phyloP scores from a whole-genome alignment of 441 rosid species.

The Populus hybrid region DNA sequence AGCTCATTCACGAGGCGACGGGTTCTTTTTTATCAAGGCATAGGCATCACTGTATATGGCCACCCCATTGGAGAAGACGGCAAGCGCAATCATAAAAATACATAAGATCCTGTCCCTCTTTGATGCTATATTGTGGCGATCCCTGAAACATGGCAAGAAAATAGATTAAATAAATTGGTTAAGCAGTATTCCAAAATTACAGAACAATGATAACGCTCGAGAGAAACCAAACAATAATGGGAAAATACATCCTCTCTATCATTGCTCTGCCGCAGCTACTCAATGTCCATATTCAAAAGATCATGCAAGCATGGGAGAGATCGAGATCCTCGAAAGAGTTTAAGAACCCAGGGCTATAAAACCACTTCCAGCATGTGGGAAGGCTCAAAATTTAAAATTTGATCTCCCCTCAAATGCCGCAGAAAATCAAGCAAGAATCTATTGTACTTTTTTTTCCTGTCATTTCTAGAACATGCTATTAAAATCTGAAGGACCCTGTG shows the following conservation, averaged over 20 bases:
- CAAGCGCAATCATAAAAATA: constrained; percentile 66
- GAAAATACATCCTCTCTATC: not conserved
- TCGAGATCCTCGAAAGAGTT: not conserved
- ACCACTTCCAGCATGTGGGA: not conserved
- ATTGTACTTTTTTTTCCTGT: not conserved
- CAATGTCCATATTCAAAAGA: not conserved
- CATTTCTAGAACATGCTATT: not conserved
- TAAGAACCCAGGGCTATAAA: not conserved
- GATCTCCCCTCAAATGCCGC: not conserved
- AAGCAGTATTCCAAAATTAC: not conserved
- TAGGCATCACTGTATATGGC: constrained; percentile 81
- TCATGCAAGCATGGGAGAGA: not conserved
- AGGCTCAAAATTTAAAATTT: not conserved
- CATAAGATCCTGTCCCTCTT: constrained; percentile 55
- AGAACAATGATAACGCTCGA: not conserved
- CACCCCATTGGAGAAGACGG: constrained; percentile 63
- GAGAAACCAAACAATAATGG: not conserved
- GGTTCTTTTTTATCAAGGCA: constrained; percentile 58
- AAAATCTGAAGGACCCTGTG: not conserved
- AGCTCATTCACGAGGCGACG: constrained; percentile 33
- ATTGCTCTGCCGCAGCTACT: not conserved
- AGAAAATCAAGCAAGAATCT: not conserved
- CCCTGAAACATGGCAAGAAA: constrained; percentile 41
- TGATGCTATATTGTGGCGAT: constrained; percentile 65
- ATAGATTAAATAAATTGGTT: not conserved